Evolutionary conservation across 208 protist genomes (phyloP), one percentile per base, ranked within the genome.

Genomic region (Borovskyia barvae): DNA sequence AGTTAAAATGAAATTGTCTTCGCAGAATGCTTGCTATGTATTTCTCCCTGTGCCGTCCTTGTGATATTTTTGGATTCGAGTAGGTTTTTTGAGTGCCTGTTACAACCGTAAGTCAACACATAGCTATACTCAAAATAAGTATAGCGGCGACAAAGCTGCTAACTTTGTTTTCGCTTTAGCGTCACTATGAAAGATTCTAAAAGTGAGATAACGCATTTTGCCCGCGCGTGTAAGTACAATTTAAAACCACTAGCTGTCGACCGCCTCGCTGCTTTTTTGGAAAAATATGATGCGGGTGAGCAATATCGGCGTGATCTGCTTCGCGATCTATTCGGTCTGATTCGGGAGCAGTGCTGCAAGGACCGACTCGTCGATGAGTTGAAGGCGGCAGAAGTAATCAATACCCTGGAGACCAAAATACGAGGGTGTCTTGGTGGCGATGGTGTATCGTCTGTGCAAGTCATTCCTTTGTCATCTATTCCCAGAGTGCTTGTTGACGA

Each of bases 231-330:
- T 60, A 80, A 92, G 63, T 95, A 86, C 48, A 63, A 78, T 12
- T 54, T 95, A 40, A 82, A 92, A 56, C 88, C 88, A 1, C 72
- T 75, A n/a, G 88, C 88, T 0, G 50, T 95, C 15, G 81, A 82
- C 35, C 60, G 77, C 0, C 63, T 92, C 15, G 75, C 72, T 9
- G 73, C 84, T 24, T 87, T 86, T 58, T 30, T 92, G 15, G 61
- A 40, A 42, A 75, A 66, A 28, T 51, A 77, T 12, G 66, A 61
- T n/a, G 55, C 50, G 11, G 71, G 75, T 40, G 60, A 67, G 28
- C 71, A 76, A 32, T 54, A 66, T 40, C 77, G 75, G n/a, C 68
- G 67, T 22, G 58, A 72, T 48, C 54, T 82, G 19, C 58, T 94
- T 30, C 68, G 80, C 28, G 87, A 91, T 28, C 29, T 94, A 19